These are phyloP conservation scores for Aspergillus sp. DNA, from an alignment of 2,329 filamentous ascomycete genomes.

Conservation along the genomic window DNA sequence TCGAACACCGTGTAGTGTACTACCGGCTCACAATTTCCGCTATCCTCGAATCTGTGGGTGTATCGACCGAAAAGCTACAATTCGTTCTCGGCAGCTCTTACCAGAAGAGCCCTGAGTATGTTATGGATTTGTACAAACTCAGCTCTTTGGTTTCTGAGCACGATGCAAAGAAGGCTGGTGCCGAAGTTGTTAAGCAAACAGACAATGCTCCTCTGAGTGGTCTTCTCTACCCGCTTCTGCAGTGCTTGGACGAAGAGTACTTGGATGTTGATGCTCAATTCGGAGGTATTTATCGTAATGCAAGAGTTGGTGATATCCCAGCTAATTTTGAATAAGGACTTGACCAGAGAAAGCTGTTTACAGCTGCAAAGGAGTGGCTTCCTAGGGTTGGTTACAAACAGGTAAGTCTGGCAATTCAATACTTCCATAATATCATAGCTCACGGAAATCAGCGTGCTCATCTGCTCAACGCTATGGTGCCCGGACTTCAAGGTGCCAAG, in stretches of 20 bases:
- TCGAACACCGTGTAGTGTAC: conserved; percentile 76
- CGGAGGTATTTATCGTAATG: conserved; percentile 38
- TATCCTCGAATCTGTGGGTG: conserved; percentile 70
- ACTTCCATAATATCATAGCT: no score
- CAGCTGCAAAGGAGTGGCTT: conserved; percentile 72
- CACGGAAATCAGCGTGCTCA: conserved; percentile 51
- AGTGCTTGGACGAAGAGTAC: conserved; percentile 87
- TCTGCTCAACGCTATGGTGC: conserved; percentile 82
- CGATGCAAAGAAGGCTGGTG: conserved; percentile 83
- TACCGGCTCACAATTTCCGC: conserved; percentile 73
- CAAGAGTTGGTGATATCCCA: no score
- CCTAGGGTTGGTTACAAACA: conserved; percentile 81
- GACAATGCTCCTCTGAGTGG: conserved; percentile 69
- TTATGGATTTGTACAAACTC: conserved; percentile 80
- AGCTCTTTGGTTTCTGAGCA: conserved; percentile 57
- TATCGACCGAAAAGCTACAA: conserved; percentile 70
- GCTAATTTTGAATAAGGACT: conserved; percentile 45
- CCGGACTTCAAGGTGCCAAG: conserved; percentile 75
- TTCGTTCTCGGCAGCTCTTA: conserved; percentile 84
- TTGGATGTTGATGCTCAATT: conserved; percentile 84
- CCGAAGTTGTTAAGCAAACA: conserved; percentile 91
- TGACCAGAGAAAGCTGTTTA: conserved; percentile 28
- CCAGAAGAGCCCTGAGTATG: conserved; percentile 64
- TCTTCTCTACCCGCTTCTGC: conserved; percentile 79
- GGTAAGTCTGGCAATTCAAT: conserved; percentile 20